phyloP scores from a whole-genome alignment of 208 protist genomes.

The Wallacemonas sp. region DNA sequence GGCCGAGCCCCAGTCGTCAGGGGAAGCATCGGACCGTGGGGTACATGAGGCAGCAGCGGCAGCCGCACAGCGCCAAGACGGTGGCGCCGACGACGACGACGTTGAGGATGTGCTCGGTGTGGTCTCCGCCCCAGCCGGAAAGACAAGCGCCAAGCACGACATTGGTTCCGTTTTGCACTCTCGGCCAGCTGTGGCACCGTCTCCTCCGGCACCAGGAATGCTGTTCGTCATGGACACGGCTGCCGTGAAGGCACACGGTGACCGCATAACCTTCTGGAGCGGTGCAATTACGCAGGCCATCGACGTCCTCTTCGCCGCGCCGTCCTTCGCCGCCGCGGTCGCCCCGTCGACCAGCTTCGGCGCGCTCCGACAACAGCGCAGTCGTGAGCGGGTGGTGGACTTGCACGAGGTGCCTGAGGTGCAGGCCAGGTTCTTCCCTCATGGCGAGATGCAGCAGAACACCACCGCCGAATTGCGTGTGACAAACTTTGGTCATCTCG shows the following conservation, averaged over 20 bases:
- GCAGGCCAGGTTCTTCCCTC: slow-evolving; percentile 48
- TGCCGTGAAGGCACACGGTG: slow-evolving; percentile 15
- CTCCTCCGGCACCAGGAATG: slow-evolving; percentile 34
- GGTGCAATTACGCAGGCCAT: slow-evolving; percentile 75
- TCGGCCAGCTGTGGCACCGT: neutral
- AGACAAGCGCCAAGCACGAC: too few species aligned
- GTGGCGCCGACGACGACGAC: slow-evolving; percentile 13
- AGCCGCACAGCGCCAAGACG: neutral
- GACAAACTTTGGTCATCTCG: slow-evolving; percentile 59
- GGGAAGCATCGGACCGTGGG: neutral
- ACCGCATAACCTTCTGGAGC: slow-evolving; percentile 72
- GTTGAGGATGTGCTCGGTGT: slow-evolving; percentile 67
- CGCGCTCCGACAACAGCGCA: slow-evolving; percentile 28
- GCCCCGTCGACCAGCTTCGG: slow-evolving; percentile 42
- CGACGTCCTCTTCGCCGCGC: slow-evolving; percentile 71
- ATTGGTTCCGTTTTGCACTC: too few species aligned
- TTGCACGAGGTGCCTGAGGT: slow-evolving; percentile 25
- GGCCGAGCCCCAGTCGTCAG: neutral
- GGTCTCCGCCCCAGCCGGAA: slow-evolving; percentile 19
- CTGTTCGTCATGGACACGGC: slow-evolving; percentile 49
- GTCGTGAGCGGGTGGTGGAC: slow-evolving; percentile 13
- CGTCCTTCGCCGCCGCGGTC: slow-evolving; percentile 40
- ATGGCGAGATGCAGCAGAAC: slow-evolving; percentile 45
- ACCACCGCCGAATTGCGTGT: slow-evolving; percentile 45
- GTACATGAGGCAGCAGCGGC: neutral